These are phyloP conservation scores for Thelonectria olida DNA, from an alignment of 2,329 filamentous ascomycete genomes.

Conservation along the genomic window DNA sequence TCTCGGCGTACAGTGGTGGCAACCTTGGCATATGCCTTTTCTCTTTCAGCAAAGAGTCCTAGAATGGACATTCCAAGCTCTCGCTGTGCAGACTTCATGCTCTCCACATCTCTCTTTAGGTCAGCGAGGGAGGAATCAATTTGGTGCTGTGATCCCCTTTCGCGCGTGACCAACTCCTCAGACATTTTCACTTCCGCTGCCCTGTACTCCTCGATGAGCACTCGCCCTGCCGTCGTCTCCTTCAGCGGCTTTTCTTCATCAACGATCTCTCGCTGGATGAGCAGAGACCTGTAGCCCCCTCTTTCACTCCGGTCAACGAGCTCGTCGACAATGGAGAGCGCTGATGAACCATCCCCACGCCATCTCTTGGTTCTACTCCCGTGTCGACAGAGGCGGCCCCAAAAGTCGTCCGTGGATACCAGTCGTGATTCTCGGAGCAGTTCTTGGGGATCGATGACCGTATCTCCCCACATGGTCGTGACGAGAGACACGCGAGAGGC, in stretches of 20 bases:
- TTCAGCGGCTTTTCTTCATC: not conserved
- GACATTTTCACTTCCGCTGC: too few relatives aligned
- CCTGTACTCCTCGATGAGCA: not conserved
- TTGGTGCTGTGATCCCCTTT: too few relatives aligned
- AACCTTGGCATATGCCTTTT: too few relatives aligned
- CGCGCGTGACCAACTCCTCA: too few relatives aligned
- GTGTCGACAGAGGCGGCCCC: not conserved
- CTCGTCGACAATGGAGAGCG: not conserved
- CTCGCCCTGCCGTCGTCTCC: not conserved
- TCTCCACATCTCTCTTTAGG: too few relatives aligned
- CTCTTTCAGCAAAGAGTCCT: too few relatives aligned
- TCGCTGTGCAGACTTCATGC: too few relatives aligned
- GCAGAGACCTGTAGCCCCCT: not conserved
- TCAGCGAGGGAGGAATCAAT: too few relatives aligned
- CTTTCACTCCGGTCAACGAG: not conserved
- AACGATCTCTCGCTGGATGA: not conserved
- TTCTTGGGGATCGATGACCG: not conserved
- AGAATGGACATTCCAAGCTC: too few relatives aligned
- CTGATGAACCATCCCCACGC: not conserved
- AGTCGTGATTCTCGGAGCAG: not conserved
- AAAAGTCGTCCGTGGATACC: not conserved
- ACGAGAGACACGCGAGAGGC: not conserved
- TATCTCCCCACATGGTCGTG: not conserved
- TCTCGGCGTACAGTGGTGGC: too few relatives aligned
- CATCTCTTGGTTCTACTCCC: not conserved